Percentiles rank a stretch among this genome's conserved stretches.
phyloP scores from a whole-genome alignment of 2,329 filamentous ascomycete species.

The Fusarium pseudonygamai region DNA sequence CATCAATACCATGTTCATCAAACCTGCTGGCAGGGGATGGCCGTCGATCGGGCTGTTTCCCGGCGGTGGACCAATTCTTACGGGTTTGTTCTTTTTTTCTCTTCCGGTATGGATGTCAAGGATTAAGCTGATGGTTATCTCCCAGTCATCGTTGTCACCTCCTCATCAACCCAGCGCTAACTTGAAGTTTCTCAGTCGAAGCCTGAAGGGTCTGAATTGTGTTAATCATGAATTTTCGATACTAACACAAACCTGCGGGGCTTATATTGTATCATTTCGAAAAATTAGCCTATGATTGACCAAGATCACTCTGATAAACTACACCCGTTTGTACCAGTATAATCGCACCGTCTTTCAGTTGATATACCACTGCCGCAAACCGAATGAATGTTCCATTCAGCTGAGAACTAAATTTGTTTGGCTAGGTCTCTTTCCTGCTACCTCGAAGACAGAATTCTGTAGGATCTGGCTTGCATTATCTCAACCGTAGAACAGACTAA shows the following conservation, averaged over 20 bases:
- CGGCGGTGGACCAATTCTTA: constrained; percentile 26
- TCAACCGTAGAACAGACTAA: constrained; percentile 24
- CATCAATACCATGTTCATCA: constrained; percentile 19
- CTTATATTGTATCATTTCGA: neutral
- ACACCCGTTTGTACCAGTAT: neutral
- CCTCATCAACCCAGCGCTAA: constrained; percentile 28
- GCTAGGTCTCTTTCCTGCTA: neutral
- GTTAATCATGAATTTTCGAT: constrained; percentile 10
- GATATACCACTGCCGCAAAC: neutral
- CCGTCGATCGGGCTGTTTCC: constrained; percentile 33
- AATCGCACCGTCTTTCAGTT: constrained; percentile 1
- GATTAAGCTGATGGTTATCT: constrained; percentile 15
- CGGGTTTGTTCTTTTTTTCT: neutral
- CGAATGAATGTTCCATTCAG: neutral
- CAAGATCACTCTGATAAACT: neutral
- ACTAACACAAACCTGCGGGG: neutral
- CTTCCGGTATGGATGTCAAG: constrained; percentile 19
- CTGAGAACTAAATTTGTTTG: constrained; percentile 3
- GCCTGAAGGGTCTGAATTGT: constrained; percentile 19
- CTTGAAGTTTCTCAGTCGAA: constrained; percentile 5
- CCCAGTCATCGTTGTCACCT: constrained; percentile 17
- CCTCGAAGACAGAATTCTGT: neutral
- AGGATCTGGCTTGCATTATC: constrained; percentile 29
- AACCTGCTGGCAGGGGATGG: neutral
- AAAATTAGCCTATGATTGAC: neutral